Percentiles rank a stretch among this genome's conserved stretches.
Evolutionary conservation across 2,329 filamentous ascomycete species (phyloP).

Genomic region (Rhinocladiella similis): DNA sequence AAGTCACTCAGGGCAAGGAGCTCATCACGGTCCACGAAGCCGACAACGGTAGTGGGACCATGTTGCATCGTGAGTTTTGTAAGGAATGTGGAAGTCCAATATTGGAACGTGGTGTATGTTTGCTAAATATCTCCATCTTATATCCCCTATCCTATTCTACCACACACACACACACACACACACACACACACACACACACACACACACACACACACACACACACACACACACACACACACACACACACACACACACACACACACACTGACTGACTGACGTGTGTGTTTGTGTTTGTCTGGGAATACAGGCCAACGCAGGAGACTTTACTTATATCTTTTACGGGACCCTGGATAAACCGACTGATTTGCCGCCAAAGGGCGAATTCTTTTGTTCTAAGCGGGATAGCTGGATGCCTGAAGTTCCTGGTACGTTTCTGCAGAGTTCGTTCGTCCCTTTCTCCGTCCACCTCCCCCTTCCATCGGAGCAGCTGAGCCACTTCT

Average conservation of each 20-base stretch:
- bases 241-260: no score
- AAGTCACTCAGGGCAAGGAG: constrained; percentile 39
- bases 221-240: no score
- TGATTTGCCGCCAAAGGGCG: constrained; percentile 53
- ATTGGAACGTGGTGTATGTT: constrained; percentile 52
- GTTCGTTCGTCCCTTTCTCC: neutral
- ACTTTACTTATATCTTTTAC: constrained; percentile 47
- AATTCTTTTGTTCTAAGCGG: constrained; percentile 55
- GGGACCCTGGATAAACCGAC: constrained; percentile 53
- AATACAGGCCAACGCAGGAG: constrained; percentile 29
- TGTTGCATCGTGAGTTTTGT: constrained; percentile 55
- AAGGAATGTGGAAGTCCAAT: constrained; percentile 52
- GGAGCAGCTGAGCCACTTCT: neutral
- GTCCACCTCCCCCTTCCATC: no score
- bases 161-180: no score
- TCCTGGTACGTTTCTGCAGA: constrained; percentile 37
- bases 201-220: no score
- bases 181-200: no score
- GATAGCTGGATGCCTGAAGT: constrained; percentile 54
- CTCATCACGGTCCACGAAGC: constrained; percentile 46
- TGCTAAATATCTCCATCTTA: neutral
- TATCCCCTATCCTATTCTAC: neutral
- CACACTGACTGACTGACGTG: neutral
- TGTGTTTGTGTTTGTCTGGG: neutral
- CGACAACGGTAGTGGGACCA: constrained; percentile 51